Conservation (phyloP, 2,329 filamentous ascomycete genomes). For the Scortechinia acanthostroma region DNA sequence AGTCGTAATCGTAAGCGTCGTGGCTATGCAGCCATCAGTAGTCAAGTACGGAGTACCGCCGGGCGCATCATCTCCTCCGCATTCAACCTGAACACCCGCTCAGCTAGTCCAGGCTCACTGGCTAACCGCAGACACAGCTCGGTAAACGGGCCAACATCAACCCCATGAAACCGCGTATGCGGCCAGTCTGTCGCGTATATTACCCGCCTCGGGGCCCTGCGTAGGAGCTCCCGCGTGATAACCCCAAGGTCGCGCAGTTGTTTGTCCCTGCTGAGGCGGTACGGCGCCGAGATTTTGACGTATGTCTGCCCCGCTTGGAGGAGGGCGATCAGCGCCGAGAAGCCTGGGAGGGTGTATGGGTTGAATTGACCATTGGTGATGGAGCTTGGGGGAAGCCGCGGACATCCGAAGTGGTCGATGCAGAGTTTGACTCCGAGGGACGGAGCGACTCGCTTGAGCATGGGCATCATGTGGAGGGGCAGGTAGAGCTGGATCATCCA, state of each 20-base stretch:
- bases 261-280: constrained; percentile 38
- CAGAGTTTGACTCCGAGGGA: constrained; percentile 40
- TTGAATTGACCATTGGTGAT: constrained; percentile 12
- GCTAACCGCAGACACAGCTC: constrained; percentile 41
- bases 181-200: constrained; percentile 61
- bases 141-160: constrained; percentile 46
- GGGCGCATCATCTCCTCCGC: constrained; percentile 36
- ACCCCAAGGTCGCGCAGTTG: constrained; percentile 34
- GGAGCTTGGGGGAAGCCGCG: constrained; percentile 23
- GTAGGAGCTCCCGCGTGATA: constrained; percentile 38
- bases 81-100: constrained; percentile 45
- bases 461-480: constrained; percentile 36
- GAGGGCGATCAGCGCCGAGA: constrained; percentile 35
- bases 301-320: constrained; percentile 37
- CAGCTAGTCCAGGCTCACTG: constrained; percentile 28
- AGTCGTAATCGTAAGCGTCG: background rate
- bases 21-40: background rate
- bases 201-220: constrained; percentile 30
- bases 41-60: background rate
- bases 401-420: constrained; percentile 52
- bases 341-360: constrained; percentile 38
- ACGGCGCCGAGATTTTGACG: constrained; percentile 51
- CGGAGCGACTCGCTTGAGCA: constrained; percentile 38
- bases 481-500: constrained; percentile 56
- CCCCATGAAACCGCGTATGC: constrained; percentile 49